Evolutionary conservation across 1,284 basidiomycete species (phyloP).

Genomic region (Trichosporon faecale): DNA sequence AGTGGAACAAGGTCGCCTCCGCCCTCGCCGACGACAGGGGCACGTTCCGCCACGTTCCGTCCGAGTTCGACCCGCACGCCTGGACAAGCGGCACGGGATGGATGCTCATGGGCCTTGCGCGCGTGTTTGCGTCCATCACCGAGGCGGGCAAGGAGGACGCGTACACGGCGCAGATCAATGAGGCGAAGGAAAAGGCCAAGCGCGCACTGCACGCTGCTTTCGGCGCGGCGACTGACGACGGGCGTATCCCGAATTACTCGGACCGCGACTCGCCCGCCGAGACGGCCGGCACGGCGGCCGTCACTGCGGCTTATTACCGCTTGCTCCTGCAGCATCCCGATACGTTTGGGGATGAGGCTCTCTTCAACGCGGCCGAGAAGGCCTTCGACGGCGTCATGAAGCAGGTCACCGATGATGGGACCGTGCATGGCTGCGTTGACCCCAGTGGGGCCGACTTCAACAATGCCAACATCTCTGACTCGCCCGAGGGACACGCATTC

Average conservation of each 20-base stretch:
- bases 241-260: constrained; percentile 35
- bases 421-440: constrained; percentile 36
- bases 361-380: constrained; percentile 19
- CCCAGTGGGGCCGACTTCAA: constrained; percentile 21
- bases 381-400: constrained; percentile 35
- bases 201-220: constrained; percentile 53
- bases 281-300: constrained; percentile 34
- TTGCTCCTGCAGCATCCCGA: constrained; percentile 20
- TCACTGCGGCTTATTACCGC: constrained; percentile 43
- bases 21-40: constrained; percentile 52
- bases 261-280: constrained; percentile 12
- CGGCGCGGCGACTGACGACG: constrained; percentile 46
- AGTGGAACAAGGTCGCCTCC: constrained; percentile 56
- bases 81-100: constrained; percentile 58
- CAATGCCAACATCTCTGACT: constrained; percentile 19
- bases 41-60: constrained; percentile 56
- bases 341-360: background rate
- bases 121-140: constrained; percentile 28
- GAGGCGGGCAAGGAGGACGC: constrained; percentile 14
- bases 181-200: constrained; percentile 56
- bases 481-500: constrained; percentile 40
- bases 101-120: constrained; percentile 35
- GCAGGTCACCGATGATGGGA: constrained; percentile 29
- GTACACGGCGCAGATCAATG: constrained; percentile 48
- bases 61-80: constrained; percentile 55